Conservation (phyloP, 2,329 filamentous ascomycete genomes). For the Incumbomyces lentus region DNA sequence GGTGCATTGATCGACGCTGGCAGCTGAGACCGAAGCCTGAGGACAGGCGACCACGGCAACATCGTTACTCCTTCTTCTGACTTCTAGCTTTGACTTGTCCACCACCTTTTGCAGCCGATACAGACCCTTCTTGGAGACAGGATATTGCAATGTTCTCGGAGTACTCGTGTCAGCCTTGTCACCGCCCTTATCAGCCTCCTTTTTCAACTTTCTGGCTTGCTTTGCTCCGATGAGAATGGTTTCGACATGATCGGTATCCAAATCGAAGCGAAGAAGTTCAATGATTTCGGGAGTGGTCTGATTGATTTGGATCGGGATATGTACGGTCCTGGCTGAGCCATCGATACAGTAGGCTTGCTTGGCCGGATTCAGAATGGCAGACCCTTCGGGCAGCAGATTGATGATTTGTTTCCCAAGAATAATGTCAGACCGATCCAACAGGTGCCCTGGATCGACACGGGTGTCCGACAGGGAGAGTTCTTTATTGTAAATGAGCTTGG, state of each 20-base stretch:
- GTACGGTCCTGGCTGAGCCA: slow-evolving; percentile 47
- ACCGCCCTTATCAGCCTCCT: slow-evolving; percentile 52
- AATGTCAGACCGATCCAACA: slow-evolving; percentile 83
- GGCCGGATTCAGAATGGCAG: slow-evolving; percentile 77
- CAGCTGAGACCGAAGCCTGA: slow-evolving; percentile 59
- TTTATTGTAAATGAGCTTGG: slow-evolving; percentile 79
- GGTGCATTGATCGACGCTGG: slow-evolving; percentile 60
- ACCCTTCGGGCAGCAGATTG: slow-evolving; percentile 93
- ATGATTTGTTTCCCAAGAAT: slow-evolving; percentile 96
- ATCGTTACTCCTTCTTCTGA: slow-evolving; percentile 64
- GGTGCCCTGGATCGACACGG: slow-evolving; percentile 75
- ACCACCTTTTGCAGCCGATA: slow-evolving; percentile 78
- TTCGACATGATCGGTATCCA: slow-evolving; percentile 71
- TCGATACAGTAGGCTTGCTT: slow-evolving; percentile 72
- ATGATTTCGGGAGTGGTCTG: slow-evolving; percentile 81
- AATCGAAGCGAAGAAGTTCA: slow-evolving; percentile 76
- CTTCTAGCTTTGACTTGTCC: slow-evolving; percentile 88
- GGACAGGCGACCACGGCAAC: slow-evolving; percentile 82
- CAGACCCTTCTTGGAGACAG: slow-evolving; percentile 74
- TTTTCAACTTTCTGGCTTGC: slow-evolving; percentile 66
- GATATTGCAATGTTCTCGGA: slow-evolving; percentile 59
- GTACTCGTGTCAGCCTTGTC: slow-evolving; percentile 40
- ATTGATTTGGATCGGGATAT: slow-evolving; percentile 83
- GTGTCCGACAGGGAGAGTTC: slow-evolving; percentile 90
- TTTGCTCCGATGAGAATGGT: slow-evolving; percentile 63